A percentile compares a stretch with the other conserved stretches of the same genome.
These are phyloP conservation scores for Suhomyces tanzawaensis DNA, from an alignment of 805 yeast species.

Conservation along the genomic window DNA sequence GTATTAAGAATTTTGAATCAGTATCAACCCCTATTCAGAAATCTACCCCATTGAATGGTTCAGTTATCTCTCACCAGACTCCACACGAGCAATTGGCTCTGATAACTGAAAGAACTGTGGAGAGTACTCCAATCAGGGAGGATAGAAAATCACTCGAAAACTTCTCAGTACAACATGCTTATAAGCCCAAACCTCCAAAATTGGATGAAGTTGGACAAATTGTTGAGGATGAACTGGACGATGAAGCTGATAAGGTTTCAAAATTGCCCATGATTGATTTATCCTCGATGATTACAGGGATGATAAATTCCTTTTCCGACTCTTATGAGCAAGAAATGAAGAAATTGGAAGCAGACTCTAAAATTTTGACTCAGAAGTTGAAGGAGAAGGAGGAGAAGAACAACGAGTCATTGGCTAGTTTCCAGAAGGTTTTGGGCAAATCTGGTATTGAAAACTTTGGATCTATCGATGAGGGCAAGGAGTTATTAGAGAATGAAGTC, in stretches of 20 bases:
- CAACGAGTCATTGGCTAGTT: constrained; percentile 25
- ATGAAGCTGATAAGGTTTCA: constrained; percentile 14
- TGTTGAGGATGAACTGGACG: constrained; percentile 8
- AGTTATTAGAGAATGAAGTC: constrained; percentile 19
- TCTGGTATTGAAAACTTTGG: constrained; percentile 28
- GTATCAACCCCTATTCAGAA: constrained; percentile 32
- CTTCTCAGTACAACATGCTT: constrained; percentile 11
- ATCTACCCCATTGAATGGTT: constrained; percentile 9
- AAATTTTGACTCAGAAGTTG: constrained; percentile 37
- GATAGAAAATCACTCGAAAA: constrained; percentile 4
- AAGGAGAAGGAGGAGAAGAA: constrained; percentile 48
- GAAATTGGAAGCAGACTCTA: constrained; percentile 29
- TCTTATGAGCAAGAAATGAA: constrained; percentile 54
- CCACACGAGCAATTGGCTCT: constrained; percentile 29
- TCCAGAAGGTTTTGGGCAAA: constrained; percentile 31
- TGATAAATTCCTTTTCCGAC: constrained; percentile 50
- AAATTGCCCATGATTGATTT: constrained; percentile 33
- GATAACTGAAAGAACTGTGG: constrained; percentile 31
- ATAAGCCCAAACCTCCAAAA: constrained; percentile 34
- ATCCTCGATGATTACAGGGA: constrained; percentile 32
- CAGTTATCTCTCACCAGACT: constrained; percentile 6
- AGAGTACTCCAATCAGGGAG: constrained; percentile 23
- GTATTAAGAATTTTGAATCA: constrained; percentile 21
- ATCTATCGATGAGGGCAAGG: constrained; percentile 26
- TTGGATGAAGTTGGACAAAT: constrained; percentile 32